Evolutionary conservation across 805 yeast species (phyloP).

Genomic region (Saitoella complicata): DNA sequence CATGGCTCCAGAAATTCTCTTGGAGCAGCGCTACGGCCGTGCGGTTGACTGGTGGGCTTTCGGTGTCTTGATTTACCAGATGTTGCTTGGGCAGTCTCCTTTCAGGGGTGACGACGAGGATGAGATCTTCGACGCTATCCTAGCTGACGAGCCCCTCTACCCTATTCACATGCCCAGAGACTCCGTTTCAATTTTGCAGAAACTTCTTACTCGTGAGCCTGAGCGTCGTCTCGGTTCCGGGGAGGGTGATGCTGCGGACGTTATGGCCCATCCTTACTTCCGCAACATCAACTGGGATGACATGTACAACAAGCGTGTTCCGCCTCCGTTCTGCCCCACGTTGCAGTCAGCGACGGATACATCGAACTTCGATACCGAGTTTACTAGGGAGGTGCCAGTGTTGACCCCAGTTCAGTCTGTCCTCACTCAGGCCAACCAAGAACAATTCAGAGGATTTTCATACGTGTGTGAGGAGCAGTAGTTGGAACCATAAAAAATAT

Average conservation of each 20-base stretch:
- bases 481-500: too few relatives aligned
- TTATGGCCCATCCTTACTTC: slow-evolving; percentile 92
- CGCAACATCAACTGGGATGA: slow-evolving; percentile 81
- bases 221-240: slow-evolving; percentile 70
- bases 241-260: slow-evolving; percentile 75
- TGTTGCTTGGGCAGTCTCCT: slow-evolving; percentile 92
- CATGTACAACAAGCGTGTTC: slow-evolving; percentile 48
- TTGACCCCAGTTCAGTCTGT: slow-evolving; percentile 87
- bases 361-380: slow-evolving; percentile 74
- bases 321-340: slow-evolving; percentile 84
- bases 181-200: slow-evolving; percentile 85
- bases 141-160: slow-evolving; percentile 89
- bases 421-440: slow-evolving; percentile 76
- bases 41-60: slow-evolving; percentile 99
- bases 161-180: slow-evolving; percentile 97
- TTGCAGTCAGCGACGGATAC: slow-evolving; percentile 78
- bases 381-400: slow-evolving; percentile 86
- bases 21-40: slow-evolving; percentile 82
- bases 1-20: slow-evolving; percentile 96
- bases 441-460: slow-evolving; percentile 93
- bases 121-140: slow-evolving; percentile 90
- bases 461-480: slow-evolving; percentile 47
- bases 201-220: slow-evolving; percentile 81
- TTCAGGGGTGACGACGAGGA: slow-evolving; percentile 95
- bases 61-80: slow-evolving; percentile 90